Evolutionary conservation across 345 rosid genomes (phyloP).

Genomic region (Camelina sativa): DNA sequence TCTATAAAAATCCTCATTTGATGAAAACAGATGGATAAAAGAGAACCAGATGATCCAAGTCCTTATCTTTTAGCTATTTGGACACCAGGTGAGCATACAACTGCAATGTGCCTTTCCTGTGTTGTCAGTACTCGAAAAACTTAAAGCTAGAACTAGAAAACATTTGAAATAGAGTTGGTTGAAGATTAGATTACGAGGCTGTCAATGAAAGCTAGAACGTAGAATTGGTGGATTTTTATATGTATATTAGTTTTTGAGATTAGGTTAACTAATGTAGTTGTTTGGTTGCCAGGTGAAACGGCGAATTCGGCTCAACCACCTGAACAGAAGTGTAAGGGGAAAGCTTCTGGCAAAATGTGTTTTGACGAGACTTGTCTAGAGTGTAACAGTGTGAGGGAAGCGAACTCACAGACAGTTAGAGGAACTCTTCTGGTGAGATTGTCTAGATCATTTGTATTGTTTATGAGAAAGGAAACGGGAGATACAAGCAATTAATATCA

Average conservation of each 20-base stretch:
- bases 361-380: constrained; percentile 67
- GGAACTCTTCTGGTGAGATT: constrained; percentile 86
- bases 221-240: not conserved
- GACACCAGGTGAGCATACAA: constrained; percentile 77
- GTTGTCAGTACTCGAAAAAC: constrained; percentile 11
- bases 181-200: constrained; percentile 14
- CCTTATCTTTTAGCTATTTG: constrained; percentile 95
- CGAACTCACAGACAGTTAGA: constrained; percentile 70
- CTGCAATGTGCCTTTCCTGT: constrained; percentile 3
- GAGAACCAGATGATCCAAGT: constrained; percentile 90
- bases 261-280: constrained; percentile 20
- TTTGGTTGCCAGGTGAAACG: constrained; percentile 72
- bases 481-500: constrained; percentile 36
- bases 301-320: constrained; percentile 70
- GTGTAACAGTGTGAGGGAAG: constrained; percentile 76
- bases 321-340: constrained; percentile 55
- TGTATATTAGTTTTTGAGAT: not conserved
- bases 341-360: constrained; percentile 62
- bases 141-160: constrained; percentile 20
- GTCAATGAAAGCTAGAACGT: constrained; percentile 21
- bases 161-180: constrained; percentile 16
- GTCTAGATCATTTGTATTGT: constrained; percentile 22
- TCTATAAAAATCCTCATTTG: constrained; percentile 10
- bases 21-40: constrained; percentile 68
- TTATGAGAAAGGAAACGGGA: constrained; percentile 17